A percentile compares a stretch with the other conserved stretches of the same genome.
phyloP scores from a whole-genome alignment of 306 rosid species.

The Aeschynomene evenia region DNA sequence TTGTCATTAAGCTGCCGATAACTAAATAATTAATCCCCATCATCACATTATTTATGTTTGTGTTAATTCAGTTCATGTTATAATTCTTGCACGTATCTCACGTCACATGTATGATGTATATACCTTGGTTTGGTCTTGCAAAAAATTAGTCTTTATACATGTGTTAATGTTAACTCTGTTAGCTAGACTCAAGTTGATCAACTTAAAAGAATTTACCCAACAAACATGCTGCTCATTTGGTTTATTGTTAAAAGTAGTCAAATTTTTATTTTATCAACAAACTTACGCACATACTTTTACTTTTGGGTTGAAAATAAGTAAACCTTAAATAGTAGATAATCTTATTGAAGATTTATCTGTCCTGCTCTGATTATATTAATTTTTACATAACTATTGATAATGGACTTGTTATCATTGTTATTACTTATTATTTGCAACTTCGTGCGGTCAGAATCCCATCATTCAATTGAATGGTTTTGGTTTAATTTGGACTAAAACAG shows the following conservation, averaged over 20 bases:
- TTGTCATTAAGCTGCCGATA: background rate
- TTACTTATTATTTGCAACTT: no score
- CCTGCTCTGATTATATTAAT: background rate
- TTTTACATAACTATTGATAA: no score
- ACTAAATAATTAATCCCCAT: background rate
- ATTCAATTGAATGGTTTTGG: background rate
- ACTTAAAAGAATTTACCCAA: background rate
- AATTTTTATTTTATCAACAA: no score
- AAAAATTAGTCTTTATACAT: background rate
- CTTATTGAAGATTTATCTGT: background rate
- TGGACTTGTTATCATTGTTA: no score
- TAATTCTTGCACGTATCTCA: no score
- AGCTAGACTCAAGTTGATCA: background rate
- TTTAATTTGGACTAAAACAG: background rate
- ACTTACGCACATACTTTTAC: no score
- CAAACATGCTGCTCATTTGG: no score
- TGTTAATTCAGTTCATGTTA: no score
- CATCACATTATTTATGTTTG: no score
- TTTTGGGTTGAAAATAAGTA: no score
- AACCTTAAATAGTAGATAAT: background rate
- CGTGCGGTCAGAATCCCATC: background rate
- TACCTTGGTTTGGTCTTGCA: background rate
- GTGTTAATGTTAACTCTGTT: background rate
- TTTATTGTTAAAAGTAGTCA: no score
- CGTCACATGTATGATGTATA: background rate